Evolutionary conservation across 176 grass and related monocot species (phyloP).

Genomic region (Themeda triandra): DNA sequence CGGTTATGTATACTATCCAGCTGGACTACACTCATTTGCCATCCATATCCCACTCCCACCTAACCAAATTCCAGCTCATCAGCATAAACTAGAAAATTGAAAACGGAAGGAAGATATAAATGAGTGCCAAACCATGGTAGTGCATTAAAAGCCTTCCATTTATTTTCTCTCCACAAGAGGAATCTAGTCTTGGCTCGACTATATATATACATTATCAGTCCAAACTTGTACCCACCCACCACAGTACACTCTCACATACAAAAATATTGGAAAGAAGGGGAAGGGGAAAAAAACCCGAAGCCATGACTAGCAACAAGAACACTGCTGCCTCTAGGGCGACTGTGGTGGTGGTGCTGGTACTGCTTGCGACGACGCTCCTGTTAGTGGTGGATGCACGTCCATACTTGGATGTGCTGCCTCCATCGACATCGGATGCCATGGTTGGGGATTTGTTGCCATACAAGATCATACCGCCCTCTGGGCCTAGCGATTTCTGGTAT

Average conservation of each 20-base stretch:
- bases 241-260: not conserved
- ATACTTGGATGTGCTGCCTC: not conserved
- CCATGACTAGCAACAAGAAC: not conserved
- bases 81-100: not conserved
- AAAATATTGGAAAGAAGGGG: not conserved
- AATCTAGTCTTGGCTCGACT: not conserved
- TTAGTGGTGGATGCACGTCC: not conserved
- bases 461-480: not conserved
- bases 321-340: fast-evolving
- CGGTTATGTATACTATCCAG: not conserved
- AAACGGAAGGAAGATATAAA: not conserved
- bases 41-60: not conserved
- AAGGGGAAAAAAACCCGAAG: not conserved
- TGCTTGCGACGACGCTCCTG: not conserved
- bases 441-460: not conserved
- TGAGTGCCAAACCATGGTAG: not conserved
- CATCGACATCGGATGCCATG: not conserved
- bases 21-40: not conserved
- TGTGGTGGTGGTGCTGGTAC: not conserved
- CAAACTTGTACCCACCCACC: not conserved
- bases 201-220: not conserved
- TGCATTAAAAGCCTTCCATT: not conserved
- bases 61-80: not conserved
- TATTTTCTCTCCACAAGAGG: not conserved
- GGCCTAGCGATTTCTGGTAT: not conserved